Evolutionary conservation across 139 green algal genomes (phyloP), one percentile per base, ranked within the genome.

Genomic region (Auxenochlorella protothecoides): DNA sequence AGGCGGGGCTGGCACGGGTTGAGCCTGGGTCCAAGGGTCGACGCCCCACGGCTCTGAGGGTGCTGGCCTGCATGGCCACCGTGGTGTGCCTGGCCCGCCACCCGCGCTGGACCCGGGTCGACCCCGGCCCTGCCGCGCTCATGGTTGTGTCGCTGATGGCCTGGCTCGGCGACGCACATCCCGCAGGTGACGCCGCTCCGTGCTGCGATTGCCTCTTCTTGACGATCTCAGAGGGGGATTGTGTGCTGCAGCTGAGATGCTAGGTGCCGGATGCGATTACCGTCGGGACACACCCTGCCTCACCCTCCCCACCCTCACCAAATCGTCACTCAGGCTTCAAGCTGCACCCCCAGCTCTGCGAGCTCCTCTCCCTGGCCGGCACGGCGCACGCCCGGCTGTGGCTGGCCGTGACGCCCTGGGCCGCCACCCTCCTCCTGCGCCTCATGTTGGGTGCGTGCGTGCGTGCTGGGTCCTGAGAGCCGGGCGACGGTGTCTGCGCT

Each of bases 271-370:
- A 5, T 69, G 65, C 3, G 65, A 12, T 51, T 0, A 15, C 15
- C 52, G 3, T 51, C 4, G 27, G 6, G 3, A 4, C 65, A 16
- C 7, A 57, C 44, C 27, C n/a, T n/a, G n/a, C n/a, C n/a, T n/a
- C n/a, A n/a, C n/a, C 7, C 65, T 16, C 65, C 3, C 27, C 68
- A 7, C 4, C 5, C 68, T 56, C 2, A 3, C 52, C 13, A 11
- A 4, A 12, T 5, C 14, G 5, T 53, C 54, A 51, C 44, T 59
- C 72, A 77, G 72, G 72, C 13, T 15, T 77, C 9, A 77, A 77
- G 72, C 72, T 77, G 65, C 72, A 77, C 66, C 66, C 55, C 10
- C 72, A 72, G 8, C 59, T 68, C 59, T 51, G 53, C 2, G 65
- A 77, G 59, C 53, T 77, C 59, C 66, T 77, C 15, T 55, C 15